phyloP scores from a whole-genome alignment of 805 yeast genomes.

The Wickerhamomyces sydowiorum region DNA sequence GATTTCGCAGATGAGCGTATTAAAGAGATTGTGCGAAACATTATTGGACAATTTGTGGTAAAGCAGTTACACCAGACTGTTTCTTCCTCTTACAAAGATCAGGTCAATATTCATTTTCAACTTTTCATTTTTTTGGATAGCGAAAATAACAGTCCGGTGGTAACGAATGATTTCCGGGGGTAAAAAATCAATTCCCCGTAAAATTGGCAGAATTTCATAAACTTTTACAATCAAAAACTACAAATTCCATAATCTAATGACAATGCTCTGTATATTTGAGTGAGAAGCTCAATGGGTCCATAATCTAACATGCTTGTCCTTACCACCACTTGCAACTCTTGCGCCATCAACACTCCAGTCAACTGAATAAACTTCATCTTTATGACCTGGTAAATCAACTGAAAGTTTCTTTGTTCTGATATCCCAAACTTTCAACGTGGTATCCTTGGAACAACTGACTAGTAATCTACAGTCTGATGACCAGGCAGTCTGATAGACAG shows the following conservation, averaged over 20 bases:
- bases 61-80: background rate
- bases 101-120: background rate
- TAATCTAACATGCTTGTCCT: constrained; percentile 87
- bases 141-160: too few species aligned
- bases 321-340: constrained; percentile 95
- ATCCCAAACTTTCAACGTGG: constrained; percentile 96
- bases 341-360: constrained; percentile 98
- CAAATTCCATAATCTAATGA: too few species aligned
- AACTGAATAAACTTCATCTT: constrained; percentile 93
- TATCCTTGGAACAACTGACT: constrained; percentile 93
- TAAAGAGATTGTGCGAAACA: background rate
- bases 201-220: too few species aligned
- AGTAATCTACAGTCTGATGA: constrained; percentile 87
- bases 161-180: too few species aligned
- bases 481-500: constrained; percentile 98
- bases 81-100: background rate
- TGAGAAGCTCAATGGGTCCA: too few species aligned
- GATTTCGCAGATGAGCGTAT: background rate
- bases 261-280: too few species aligned
- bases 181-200: too few species aligned
- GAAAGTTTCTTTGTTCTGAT: constrained; percentile 76
- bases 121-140: too few species aligned
- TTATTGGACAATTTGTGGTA: background rate
- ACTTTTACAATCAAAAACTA: too few species aligned
- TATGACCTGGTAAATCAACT: constrained; percentile 92